Base-by-base conservation (phyloP, 371 early-diverging fungal species). In the Umbelopsis sp. region DNA sequence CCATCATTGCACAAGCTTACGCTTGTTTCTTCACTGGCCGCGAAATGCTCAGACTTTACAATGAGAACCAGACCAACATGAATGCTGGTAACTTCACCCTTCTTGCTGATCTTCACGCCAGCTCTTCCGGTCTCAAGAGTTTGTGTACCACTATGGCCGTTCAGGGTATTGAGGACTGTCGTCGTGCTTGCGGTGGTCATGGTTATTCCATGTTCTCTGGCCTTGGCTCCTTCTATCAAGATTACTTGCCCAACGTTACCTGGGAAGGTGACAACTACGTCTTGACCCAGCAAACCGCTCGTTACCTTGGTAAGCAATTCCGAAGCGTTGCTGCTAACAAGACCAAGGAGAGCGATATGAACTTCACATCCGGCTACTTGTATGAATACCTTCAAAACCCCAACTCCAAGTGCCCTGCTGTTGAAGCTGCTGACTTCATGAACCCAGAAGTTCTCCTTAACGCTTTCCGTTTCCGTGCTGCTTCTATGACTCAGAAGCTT, bases 81-180 rank as follows among this genome's bases (percentile, higher is more conserved):
- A 68, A 80, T 44, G 65, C 82, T 22, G 83, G 86, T 7, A 83
- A 89, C 67, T 83, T 78, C 41, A 69, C 72, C 35, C 65, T 85
- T 63, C 79, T 95, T 57, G 91, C 92, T 68, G 95, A 94, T 75
- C 86, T 95, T 0, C 96, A 96, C 74, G 94, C 93, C 37, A 89
- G 89, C 65, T 90, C 91, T 0, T 92, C 94, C 1, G 94, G 93
- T 12, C 85, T 96, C 64, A 96, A 96, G 83, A 85, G 89, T 44
- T 86, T 92, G 79, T 86, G 87, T 24, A 93, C 94, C 0, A 91
- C 90, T 25, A 80, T 91, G 71, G 90, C 87, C n/a, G 75, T 88
- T 8, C 86, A 88, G 18, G 91, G 90, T n/a, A 87, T 96, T 68
- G 96, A 96, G 71, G 89, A 90, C 4, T 91, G 70, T 81, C 90